phyloP scores from a whole-genome alignment of 306 rosid species.

The Sophora flavescens region DNA sequence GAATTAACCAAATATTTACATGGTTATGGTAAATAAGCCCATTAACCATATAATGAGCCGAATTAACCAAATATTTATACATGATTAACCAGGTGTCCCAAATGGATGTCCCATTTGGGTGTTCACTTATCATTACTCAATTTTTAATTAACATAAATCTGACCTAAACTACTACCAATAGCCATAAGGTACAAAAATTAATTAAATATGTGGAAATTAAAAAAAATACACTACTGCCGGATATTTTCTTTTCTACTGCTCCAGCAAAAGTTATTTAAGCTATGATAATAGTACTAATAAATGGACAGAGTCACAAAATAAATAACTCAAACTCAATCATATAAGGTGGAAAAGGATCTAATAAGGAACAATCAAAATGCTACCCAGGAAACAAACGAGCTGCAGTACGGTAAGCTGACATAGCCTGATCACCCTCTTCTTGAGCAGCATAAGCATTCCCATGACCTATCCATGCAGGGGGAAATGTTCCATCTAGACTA shows the following conservation, averaged over 20 bases:
- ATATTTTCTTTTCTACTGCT: background rate
- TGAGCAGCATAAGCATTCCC: constrained; percentile 95
- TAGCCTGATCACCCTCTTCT: constrained; percentile 99
- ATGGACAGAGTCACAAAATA: background rate
- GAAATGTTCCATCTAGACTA: constrained; percentile 85
- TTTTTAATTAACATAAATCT: no score
- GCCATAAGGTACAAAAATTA: no score
- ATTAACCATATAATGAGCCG: no score
- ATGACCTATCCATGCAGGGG: constrained; percentile 97
- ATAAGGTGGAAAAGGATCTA: background rate
- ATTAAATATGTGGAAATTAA: background rate
- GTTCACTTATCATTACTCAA: no score
- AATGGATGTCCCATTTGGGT: no score
- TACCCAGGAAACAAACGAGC: constrained; percentile 99
- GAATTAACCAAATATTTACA: no score
- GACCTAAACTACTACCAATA: no score
- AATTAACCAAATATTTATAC: no score
- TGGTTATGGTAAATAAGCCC: no score
- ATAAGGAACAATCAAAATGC: constrained; percentile 6
- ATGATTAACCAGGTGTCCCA: no score
- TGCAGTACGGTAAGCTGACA: constrained; percentile 96
- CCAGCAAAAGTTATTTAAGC: background rate
- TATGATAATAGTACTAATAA: constrained; percentile 17
- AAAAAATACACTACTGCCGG: background rate
- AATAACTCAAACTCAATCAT: constrained; percentile 4